Base-by-base conservation (phyloP, 1,139 yeast species). In the Magnusiomyces sp. region DNA sequence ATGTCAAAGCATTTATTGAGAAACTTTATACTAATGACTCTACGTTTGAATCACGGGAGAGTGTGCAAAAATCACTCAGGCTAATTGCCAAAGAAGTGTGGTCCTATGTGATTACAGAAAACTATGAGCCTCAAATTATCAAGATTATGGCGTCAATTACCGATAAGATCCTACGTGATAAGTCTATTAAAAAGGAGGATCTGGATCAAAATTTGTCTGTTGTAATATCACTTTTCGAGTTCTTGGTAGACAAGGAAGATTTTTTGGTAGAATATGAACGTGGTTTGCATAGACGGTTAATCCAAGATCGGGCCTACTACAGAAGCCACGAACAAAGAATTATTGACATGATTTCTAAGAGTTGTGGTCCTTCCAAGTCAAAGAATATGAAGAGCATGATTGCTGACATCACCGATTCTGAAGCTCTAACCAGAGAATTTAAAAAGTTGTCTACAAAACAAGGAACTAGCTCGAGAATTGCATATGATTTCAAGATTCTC, bases 231-330 rank as follows among this genome's bases (percentile, higher is more conserved):
- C 16, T 45, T 9, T 23, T 46, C 27, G 45, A 11, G 3, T 5
- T 14, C n/a, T 19, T 39, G 33, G 14, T 40, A 5, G 29, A 16
- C 14, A 31, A 40, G 14, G 38, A 16, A 19, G 5, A 14, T 16
- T 32, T 46, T 16, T 7, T 13, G 3, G 27, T 27, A 11, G 19
- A 32, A n/a, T 70, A 68, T 56, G 65, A 68, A 51, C 61, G 62
- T 43, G 70, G 67, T 48, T 56, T 71, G 7, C 66, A 71, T 1
- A 63, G 61, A 47, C 62, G 75, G 14, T 55, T 71, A 4, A 56
- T 71, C 2, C 61, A 61, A 19, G 57, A 60, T 23, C 61, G 62
- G 23, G 51, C 64, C 1, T 62, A 59, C 10, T 58, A 60, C 34
- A 47, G 58, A 1, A 58, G 56, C 9, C 58, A 63, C 1, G 72